These are phyloP conservation scores for Wallacemonas sp. DNA, from an alignment of 208 protist genomes.

Conservation along the genomic window DNA sequence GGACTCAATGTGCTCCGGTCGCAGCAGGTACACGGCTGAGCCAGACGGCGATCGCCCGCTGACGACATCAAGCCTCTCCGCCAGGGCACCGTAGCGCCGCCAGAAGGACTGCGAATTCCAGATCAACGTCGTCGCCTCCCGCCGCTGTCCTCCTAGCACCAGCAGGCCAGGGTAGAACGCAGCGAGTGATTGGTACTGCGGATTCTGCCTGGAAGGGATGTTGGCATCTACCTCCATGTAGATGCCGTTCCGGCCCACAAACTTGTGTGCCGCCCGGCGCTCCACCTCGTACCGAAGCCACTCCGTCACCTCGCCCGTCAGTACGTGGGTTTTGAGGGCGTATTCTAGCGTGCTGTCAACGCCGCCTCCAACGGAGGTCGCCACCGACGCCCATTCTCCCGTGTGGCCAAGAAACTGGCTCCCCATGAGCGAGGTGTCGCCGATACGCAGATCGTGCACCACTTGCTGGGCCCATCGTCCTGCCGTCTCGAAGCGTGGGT, in stretches of 20 bases:
- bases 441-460: constrained; percentile 32
- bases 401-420: constrained; percentile 45
- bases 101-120: constrained; percentile 67
- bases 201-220: constrained; percentile 2
- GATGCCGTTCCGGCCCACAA: constrained; percentile 32
- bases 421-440: constrained; percentile 35
- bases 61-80: constrained; percentile 55
- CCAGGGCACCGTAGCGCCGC: constrained; percentile 63
- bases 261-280: constrained; percentile 20
- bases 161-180: constrained; percentile 82
- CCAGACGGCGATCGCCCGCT: not conserved
- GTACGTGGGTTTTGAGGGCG: constrained; percentile 71
- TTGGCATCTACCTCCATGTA: constrained; percentile 35
- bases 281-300: constrained; percentile 50
- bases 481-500: constrained; percentile 37
- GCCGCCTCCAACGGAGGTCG: constrained; percentile 55
- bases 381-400: constrained; percentile 21
- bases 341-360: constrained; percentile 91
- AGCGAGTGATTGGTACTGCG: constrained; percentile 68
- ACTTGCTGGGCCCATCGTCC: constrained; percentile 29
- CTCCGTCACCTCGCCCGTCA: constrained; percentile 54
- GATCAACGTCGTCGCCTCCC: constrained; percentile 39
- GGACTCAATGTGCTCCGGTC: constrained; percentile 89
- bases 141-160: constrained; percentile 56
- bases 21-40: constrained; percentile 55